phyloP scores from a whole-genome alignment of 139 green algal species.

The Picochlorum sp. region DNA sequence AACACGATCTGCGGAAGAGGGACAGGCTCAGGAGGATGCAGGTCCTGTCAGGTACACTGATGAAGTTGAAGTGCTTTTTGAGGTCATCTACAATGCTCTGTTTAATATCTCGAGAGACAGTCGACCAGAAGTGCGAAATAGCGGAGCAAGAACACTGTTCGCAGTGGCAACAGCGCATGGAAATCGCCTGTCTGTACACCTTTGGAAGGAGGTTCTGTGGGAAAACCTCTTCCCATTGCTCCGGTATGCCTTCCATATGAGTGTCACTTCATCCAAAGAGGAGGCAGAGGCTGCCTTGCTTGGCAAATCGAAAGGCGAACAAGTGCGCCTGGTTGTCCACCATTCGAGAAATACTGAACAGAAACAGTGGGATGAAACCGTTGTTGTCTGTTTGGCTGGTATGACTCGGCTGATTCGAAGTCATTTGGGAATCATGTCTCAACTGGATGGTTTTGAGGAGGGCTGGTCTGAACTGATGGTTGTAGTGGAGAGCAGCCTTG shows the following conservation, averaged over 20 bases:
- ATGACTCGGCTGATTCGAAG: conserved; percentile 67
- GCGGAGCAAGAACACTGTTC: conserved; percentile 73
- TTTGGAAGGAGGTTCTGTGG: conserved; percentile 69
- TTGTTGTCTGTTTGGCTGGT: conserved; percentile 73
- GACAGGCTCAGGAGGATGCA: conserved; percentile 1
- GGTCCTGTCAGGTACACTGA: conserved; percentile 3
- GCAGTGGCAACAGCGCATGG: conserved; percentile 66
- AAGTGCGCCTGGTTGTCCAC: conserved; percentile 73
- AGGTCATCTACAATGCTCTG: conserved; percentile 37
- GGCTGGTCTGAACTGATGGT: conserved; percentile 72
- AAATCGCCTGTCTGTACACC: conserved; percentile 31
- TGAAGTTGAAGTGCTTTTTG: conserved; percentile 40
- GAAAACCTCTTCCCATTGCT: conserved; percentile 76
- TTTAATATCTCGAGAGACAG: conserved; percentile 34
- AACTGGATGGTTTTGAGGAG: conserved; percentile 48
- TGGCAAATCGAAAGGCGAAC: conserved; percentile 33
- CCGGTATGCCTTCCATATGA: conserved; percentile 52
- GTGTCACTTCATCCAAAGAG: conserved; percentile 40
- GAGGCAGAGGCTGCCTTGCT: conserved; percentile 39
- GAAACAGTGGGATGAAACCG: conserved; percentile 94
- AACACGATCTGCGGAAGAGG: conserved; percentile 5
- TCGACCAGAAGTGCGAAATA: conserved; percentile 74
- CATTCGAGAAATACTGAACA: conserved; percentile 89
- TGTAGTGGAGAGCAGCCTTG: conserved; percentile 54
- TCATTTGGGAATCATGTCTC: conserved; percentile 59